Evolutionary conservation across 352 stramenopile species (phyloP), one percentile per base, ranked within the genome.

Genomic region (Pythium pyrilobum): DNA sequence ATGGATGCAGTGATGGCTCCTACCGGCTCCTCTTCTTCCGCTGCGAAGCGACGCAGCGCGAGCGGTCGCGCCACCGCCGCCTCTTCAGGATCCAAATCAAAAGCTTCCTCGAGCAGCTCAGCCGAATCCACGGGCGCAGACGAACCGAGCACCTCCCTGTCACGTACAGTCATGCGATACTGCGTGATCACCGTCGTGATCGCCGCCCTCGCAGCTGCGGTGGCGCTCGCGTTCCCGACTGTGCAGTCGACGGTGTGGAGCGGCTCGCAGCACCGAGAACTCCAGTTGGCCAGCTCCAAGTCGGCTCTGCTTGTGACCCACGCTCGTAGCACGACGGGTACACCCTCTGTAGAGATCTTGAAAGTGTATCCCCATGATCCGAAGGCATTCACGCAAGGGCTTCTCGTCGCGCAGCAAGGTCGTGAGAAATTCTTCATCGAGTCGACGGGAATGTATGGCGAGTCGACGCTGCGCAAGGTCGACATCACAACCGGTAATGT

Each of bases 381-480:
- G 0, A 43, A 59, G 20, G 85, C 90, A 4, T 97, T 97, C 62
- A 96, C 87, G 18, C 89, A 94, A 51, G 88, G 88, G 2, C 65
- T 93, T 28, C 42, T 89, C 66, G 34, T 96, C 40, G 56, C 85
- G 44, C 67, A 66, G 27, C 44, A 71, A 5, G 74, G 62, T 10
- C 36, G 64, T 2, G 44, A 81, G 27, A 93, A 89, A 31, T 76
- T 84, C 31, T 81, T 98, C n/a, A 94, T 96, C 52, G 91, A 98
- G 71, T 97, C 89, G 0, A 96, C 85, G 20, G 94, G 94, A 2
- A 37, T 97, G 5, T 94, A 89, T 67, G 78, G 86, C 2, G n/a
- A 89, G 46, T 98, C 92, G 5, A 88, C 68, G 40, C 59, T 98
- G 18, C 76, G 85, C 37, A 83, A 86, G 39, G 78, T 98, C 28